These are phyloP conservation scores for Aspergillus egyptiacus DNA, from an alignment of 495 filamentous ascomycete species.

Conservation along the genomic window DNA sequence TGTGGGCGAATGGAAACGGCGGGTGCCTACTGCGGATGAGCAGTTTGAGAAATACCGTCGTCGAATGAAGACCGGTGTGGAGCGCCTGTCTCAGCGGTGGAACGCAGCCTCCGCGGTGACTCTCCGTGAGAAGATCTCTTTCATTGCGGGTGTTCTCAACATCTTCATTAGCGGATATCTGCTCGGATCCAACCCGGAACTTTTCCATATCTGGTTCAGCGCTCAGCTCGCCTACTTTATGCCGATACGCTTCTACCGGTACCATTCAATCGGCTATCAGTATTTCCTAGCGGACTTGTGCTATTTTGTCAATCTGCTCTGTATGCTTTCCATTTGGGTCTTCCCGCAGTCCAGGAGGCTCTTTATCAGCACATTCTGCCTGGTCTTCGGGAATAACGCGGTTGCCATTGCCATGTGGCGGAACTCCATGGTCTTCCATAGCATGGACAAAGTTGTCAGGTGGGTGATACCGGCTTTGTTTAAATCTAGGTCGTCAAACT, in stretches of 20 bases:
- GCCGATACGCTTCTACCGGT: constrained; percentile 89
- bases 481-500: background rate
- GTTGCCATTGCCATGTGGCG: constrained; percentile 99
- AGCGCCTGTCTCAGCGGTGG: constrained; percentile 79
- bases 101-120: constrained; percentile 83
- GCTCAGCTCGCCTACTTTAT: constrained; percentile 84
- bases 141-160: constrained; percentile 93
- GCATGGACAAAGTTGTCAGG: constrained; percentile 90
- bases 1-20: constrained; percentile 79
- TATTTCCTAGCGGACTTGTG: constrained; percentile 97
- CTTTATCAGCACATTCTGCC: constrained; percentile 87
- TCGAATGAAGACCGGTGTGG: constrained; percentile 81
- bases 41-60: constrained; percentile 86
- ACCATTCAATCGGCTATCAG: constrained; percentile 85
- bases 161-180: constrained; percentile 95
- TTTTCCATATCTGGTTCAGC: constrained; percentile 91
- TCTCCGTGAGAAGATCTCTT: constrained; percentile 86
- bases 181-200: constrained; percentile 77
- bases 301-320: constrained; percentile 93
- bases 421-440: constrained; percentile 96
- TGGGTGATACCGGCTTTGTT: constrained; percentile 25
- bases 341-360: constrained; percentile 87
- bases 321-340: constrained; percentile 77
- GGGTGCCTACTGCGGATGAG: constrained; percentile 79
- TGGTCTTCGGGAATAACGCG: constrained; percentile 93